phyloP scores from a whole-genome alignment of 164 flowering plant genomes.

The Annona squamosa region DNA sequence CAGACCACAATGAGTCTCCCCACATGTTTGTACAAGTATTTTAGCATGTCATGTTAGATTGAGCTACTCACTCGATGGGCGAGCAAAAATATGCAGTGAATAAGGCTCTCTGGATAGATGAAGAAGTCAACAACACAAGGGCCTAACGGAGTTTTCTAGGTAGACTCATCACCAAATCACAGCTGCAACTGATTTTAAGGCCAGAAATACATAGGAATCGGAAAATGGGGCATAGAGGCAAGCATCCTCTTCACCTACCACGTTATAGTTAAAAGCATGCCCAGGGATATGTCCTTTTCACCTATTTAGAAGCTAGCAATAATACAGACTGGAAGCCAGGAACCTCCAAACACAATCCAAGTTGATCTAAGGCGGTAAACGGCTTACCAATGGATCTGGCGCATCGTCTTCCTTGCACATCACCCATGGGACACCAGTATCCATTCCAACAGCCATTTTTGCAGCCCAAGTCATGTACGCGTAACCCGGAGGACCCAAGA shows the following conservation, averaged over 20 bases:
- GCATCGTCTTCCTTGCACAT: conserved; percentile 82
- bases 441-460: conserved; percentile 51
- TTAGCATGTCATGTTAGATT: too few relatives aligned
- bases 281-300: background rate
- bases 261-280: background rate
- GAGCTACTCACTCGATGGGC: too few relatives aligned
- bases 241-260: background rate
- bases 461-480: conserved; percentile 69
- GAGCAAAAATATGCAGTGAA: too few relatives aligned
- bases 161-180: background rate
- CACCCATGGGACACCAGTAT: conserved; percentile 73
- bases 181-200: background rate
- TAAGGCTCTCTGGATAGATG: too few relatives aligned
- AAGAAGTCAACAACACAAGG: too few relatives aligned
- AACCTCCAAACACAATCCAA: background rate
- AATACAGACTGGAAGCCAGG: background rate
- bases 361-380: background rate
- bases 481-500: conserved; percentile 49
- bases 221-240: background rate
- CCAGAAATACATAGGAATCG: background rate
- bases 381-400: conserved; percentile 66
- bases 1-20: too few relatives aligned
- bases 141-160: too few relatives aligned
- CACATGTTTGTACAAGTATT: too few relatives aligned
- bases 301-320: background rate